A percentile compares a stretch with the other conserved stretches of the same genome.
These are phyloP conservation scores for Nitzschia sp. DNA, from an alignment of 108 stramenopile genomes.

Conservation along the genomic window DNA sequence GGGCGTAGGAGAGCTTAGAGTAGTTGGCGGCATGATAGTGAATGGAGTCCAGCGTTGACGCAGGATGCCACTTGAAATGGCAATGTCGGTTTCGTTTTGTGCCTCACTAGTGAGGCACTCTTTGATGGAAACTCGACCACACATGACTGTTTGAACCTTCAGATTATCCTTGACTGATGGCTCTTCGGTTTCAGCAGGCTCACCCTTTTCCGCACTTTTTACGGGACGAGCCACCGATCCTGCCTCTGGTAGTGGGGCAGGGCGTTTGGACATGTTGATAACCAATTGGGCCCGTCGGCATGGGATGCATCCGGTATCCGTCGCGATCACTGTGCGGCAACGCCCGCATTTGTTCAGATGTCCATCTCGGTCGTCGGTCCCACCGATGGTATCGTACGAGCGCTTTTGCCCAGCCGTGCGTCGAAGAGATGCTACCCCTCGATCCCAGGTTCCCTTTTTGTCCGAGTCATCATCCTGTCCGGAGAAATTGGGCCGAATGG, in stretches of 20 bases:
- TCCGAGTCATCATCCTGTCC: neutral
- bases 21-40: conserved; percentile 54
- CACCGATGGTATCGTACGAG: conserved; percentile 19
- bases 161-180: conserved; percentile 22
- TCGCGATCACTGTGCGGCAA: conserved; percentile 53
- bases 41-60: conserved; percentile 69
- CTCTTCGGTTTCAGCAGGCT: neutral
- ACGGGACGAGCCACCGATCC: too few relatives aligned
- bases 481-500: conserved; percentile 24
- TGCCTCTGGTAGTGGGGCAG: conserved; percentile 1
- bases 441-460: conserved; percentile 4
- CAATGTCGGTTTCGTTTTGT: conserved; percentile 37
- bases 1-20: conserved; percentile 38
- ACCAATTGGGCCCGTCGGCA: conserved; percentile 71
- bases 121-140: conserved; percentile 53
- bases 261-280: conserved; percentile 57
- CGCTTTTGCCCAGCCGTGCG: conserved; percentile 29
- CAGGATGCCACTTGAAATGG: conserved; percentile 48
- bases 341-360: conserved; percentile 61
- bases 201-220: conserved; percentile 14
- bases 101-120: conserved; percentile 37
- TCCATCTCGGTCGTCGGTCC: conserved; percentile 9
- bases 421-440: conserved; percentile 34
- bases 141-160: conserved; percentile 61
- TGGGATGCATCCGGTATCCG: conserved; percentile 59